Base-by-base conservation (phyloP, 345 rosid genomes). In the Mercurialis annua region DNA sequence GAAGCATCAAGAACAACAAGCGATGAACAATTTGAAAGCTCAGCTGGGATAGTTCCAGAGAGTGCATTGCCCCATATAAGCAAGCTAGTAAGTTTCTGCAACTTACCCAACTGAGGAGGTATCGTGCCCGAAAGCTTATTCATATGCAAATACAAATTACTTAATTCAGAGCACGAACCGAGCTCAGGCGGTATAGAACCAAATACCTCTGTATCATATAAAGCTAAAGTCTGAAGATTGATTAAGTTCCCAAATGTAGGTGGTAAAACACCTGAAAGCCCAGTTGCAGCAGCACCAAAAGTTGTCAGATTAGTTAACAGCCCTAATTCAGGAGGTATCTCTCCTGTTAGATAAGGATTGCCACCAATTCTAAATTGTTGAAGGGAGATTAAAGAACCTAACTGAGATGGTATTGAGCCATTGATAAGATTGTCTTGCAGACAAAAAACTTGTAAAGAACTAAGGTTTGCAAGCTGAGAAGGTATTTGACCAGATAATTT, bases 1-100 rank as follows among this genome's bases (percentile, higher is more conserved):
- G 98, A 90, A 64, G 82, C 92, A 77, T 93, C 98, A 66, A 93
- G 84, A 65, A 93, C 94, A 59, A 93, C 92, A 5, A 93, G 92
- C 16, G 96, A 84, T 18, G 98, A 93, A 71, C 90, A 93, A 64
- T 93, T 93, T 0, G 98, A 93, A 59, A 93, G 71, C 74, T 86
- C 92, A 9, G 90, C 75, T 38, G 97, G 98, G 59, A 93, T 90
- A 26, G 80, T 42, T 2, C 96, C 97, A 54, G 97, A 69, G 36
- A 93, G 77, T 17, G 84, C 78, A 63, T 93, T 90, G 1, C 96
- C 95, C 98, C 98, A 93, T 30, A 93, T 62, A 69, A 87, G 94
- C 83, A 93, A 82, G 84, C 95, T 90, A 54, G 97, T 90, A 62
- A 93, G 87, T 81, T 90, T 86, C 68, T 87, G 90, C 67, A 93